phyloP scores from a whole-genome alignment of 2,329 filamentous ascomycete genomes.

The Sphaerulina vaccinii region DNA sequence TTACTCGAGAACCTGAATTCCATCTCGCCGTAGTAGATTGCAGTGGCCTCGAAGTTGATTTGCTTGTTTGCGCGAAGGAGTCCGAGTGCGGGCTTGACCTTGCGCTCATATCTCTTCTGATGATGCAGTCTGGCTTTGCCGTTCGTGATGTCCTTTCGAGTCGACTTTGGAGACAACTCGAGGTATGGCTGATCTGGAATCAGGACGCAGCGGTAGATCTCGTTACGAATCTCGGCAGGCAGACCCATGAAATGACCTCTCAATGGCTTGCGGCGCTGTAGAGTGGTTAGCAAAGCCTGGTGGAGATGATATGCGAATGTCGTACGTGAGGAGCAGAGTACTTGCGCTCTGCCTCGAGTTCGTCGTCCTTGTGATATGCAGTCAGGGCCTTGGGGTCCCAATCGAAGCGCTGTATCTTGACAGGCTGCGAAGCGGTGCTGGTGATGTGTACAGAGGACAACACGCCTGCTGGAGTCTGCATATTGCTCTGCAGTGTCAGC shows the following conservation, averaged over 20 bases:
- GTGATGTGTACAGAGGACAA: neutral
- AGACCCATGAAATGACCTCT: neutral
- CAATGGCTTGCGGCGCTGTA: neutral
- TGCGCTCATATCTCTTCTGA: neutral
- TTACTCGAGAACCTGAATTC: constrained; percentile 38
- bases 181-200: neutral
- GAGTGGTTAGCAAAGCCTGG: neutral
- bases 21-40: constrained; percentile 48
- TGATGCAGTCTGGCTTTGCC: neutral
- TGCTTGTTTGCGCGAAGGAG: constrained; percentile 23
- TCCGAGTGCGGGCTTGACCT: neutral
- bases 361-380: neutral
- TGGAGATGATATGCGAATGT: neutral
- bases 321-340: neutral
- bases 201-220: constrained; percentile 7
- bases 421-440: neutral
- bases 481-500: too few species aligned
- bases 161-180: constrained; percentile 1
- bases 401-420: neutral
- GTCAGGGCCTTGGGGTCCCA: neutral
- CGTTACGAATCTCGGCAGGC: constrained; percentile 6
- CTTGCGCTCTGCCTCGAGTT: constrained; percentile 3
- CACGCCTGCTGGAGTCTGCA: too few species aligned
- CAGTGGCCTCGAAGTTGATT: constrained; percentile 41
- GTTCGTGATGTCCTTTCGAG: neutral